Conservation (phyloP, 495 filamentous ascomycete species). For the Tuber microsphaerosporum region DNA sequence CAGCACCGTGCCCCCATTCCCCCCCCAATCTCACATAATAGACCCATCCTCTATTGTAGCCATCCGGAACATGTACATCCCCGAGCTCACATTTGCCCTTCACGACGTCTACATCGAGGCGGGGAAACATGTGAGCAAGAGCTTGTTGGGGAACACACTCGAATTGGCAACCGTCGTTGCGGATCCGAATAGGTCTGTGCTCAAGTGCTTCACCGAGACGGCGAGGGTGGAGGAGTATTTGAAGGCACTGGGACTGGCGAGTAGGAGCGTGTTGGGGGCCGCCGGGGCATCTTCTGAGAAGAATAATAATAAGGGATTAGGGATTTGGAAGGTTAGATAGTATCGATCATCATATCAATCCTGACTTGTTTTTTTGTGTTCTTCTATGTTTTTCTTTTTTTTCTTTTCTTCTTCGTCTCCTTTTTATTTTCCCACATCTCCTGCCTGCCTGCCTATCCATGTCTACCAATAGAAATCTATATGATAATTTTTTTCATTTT, state of each 20-base stretch:
- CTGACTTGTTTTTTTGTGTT: constrained; percentile 10
- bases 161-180: constrained; percentile 39
- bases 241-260: constrained; percentile 29
- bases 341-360: neutral
- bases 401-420: neutral
- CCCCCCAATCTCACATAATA: constrained; percentile 7
- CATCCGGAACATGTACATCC: constrained; percentile 39
- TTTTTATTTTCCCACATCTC: neutral
- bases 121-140: constrained; percentile 31
- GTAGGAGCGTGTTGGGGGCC: constrained; percentile 30
- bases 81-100: constrained; percentile 38
- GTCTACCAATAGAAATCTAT: constrained; percentile 3
- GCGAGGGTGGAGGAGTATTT: constrained; percentile 40
- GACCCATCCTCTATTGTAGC: constrained; percentile 16
- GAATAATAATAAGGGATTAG: constrained; percentile 11
- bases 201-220: constrained; percentile 29
- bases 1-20: constrained; percentile 4
- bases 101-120: constrained; percentile 40
- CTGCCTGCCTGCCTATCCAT: neutral
- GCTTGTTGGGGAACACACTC: constrained; percentile 28
- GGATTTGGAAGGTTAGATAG: constrained; percentile 39
- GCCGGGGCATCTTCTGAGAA: constrained; percentile 20
- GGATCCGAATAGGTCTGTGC: constrained; percentile 31
- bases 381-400: constrained; percentile 26
- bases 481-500: constrained; percentile 7